Percentiles rank a stretch among this genome's conserved stretches.
These are phyloP conservation scores for Candida pseudoglaebosa DNA, from an alignment of 805 yeast species.

Conservation along the genomic window DNA sequence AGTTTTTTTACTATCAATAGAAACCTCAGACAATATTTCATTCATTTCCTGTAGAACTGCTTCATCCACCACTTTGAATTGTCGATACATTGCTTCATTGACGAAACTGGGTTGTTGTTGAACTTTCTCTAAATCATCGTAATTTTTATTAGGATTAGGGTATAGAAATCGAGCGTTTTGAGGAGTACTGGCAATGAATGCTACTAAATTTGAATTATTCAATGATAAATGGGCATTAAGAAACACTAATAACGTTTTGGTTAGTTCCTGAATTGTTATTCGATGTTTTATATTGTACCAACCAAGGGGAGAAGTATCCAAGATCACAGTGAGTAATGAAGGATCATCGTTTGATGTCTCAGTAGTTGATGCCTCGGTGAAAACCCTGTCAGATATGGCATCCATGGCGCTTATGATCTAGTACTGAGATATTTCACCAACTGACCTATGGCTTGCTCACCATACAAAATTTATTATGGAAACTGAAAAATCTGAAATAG, in stretches of 20 bases:
- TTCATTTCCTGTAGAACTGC: conserved; percentile 59
- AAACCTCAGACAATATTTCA: conserved; percentile 7
- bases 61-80: conserved; percentile 76
- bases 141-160: conserved; percentile 43
- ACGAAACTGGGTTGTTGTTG: conserved; percentile 24
- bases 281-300: conserved; percentile 52
- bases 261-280: conserved; percentile 52
- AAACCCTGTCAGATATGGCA: conserved; percentile 60
- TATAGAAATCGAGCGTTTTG: conserved; percentile 65
- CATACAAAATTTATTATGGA: no score
- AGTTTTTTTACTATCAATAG: conserved; percentile 41
- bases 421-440: background rate
- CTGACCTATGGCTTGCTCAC: background rate
- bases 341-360: conserved; percentile 47
- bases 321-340: conserved; percentile 68
- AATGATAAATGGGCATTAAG: conserved; percentile 85
- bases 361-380: conserved; percentile 29
- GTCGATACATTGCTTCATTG: conserved; percentile 73
- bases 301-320: conserved; percentile 73
- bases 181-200: conserved; percentile 73
- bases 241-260: conserved; percentile 67
- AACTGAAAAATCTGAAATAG: no score
- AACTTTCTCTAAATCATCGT: conserved; percentile 10
- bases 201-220: conserved; percentile 79
- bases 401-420: conserved; percentile 38